Evolutionary conservation across 73 alveolate genomes (phyloP).

Genomic region (Paramecium sexaurelia): DNA sequence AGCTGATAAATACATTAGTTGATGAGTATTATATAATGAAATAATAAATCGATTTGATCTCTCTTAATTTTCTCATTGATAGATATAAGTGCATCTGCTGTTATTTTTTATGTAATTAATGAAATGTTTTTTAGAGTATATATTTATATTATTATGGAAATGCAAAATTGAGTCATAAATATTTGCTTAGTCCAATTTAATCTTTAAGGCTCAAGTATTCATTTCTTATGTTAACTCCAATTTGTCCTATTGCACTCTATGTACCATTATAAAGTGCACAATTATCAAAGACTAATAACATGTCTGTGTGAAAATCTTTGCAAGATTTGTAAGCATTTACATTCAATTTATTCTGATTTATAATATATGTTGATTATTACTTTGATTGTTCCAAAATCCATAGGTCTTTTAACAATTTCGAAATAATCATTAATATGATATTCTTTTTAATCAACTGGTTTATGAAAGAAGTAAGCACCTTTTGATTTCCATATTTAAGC

Average conservation of each 20-base stretch:
- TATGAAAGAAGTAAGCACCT: constrained; percentile 89
- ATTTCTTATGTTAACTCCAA: constrained; percentile 43
- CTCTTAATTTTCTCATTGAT: neutral
- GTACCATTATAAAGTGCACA: constrained; percentile 61
- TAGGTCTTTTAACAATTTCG: constrained; percentile 90
- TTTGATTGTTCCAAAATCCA: constrained; percentile 96
- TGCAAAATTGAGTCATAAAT: constrained; percentile 4
- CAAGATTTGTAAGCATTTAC: constrained; percentile 56
- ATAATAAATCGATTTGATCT: neutral
- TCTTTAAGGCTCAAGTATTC: constrained; percentile 27
- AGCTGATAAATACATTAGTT: constrained; percentile 94
- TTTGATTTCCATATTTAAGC: constrained; percentile 86
- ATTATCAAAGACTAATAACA: constrained; percentile 47
- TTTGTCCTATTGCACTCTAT: constrained; percentile 52
- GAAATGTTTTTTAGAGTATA: neutral
- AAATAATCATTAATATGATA: constrained; percentile 88
- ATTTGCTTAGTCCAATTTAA: constrained; percentile 11
- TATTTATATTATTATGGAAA: neutral
- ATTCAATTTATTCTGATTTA: constrained; percentile 58
- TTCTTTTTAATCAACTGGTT: constrained; percentile 92
- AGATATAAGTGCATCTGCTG: no score
- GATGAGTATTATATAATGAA: constrained; percentile 61
- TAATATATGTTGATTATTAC: neutral
- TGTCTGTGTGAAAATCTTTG: constrained; percentile 32
- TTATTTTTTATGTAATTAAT: no score